Base-by-base conservation (phyloP, 2,329 filamentous ascomycete genomes). In the Hirsutella thompsonii region DNA sequence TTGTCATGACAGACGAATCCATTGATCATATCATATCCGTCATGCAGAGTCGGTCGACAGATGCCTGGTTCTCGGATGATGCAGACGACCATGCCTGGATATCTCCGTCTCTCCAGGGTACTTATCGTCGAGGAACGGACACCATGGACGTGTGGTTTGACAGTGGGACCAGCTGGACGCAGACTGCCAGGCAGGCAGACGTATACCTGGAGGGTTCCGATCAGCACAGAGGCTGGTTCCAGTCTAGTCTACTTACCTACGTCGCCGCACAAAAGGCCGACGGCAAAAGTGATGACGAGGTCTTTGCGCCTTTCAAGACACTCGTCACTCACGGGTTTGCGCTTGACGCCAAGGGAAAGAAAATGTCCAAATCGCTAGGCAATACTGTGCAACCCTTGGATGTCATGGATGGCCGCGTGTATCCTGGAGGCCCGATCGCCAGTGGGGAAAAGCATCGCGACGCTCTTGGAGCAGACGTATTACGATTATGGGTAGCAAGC, bases 131-230 rank as follows among this genome's bases (percentile, higher is more conserved):
- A 46, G 90, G 90, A 13, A 84, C 70, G 35, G 92, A 98, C 54
- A 98, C 92, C 0, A 98, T 98, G 92, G 92, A 98, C 59, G 92
- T 98, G 9, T 98, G 92, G 92, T 98, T 98, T 52, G 92, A 98
- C 59, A 96, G 92, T 49, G 92, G 92, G 5, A 94, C 84, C 38
- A 94, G 87, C 54, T 98, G 92, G 92, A 83, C 70, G 4, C 70
- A 76, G 55, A 68, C 65, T 21, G 51, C 59, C 8, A 54, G 57
- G 21, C 79, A 58, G 20, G 87, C 87, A 1, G 88, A 98, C 57
- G 74, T 96, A 20, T 96, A 94, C 56, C 73, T 96, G 3, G 92
- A 98, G 64, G 92, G 92, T 26, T 85, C 83, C 3, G 92, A 98
- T 58, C 92, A 98, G 58, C 92, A 98, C 60, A 82, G 92, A 32